These are phyloP conservation scores for Avena insularis DNA, from an alignment of 176 grass and related monocot species.

Conservation along the genomic window DNA sequence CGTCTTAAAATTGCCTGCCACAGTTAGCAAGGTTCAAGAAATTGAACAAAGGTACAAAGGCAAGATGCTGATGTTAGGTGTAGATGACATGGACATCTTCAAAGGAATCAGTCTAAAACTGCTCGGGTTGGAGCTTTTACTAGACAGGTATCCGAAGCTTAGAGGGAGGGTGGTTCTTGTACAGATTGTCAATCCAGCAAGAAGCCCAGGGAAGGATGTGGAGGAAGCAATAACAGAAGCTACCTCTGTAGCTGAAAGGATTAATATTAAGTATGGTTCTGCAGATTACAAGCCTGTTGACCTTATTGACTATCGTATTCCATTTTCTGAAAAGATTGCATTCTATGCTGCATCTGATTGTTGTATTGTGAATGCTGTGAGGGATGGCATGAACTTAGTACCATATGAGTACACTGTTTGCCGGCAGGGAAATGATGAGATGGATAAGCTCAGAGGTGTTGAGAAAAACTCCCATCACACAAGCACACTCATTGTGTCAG, in stretches of 20 bases:
- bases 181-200: conserved; percentile 88
- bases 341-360: conserved; percentile 4
- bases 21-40: conserved; percentile 73
- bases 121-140: conserved; percentile 36
- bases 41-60: conserved; percentile 70
- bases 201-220: conserved; percentile 81
- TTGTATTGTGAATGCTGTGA: neutral
- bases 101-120: conserved; percentile 7
- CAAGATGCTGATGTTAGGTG: conserved; percentile 44
- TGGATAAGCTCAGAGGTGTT: neutral
- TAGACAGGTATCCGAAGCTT: conserved; percentile 55
- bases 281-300: conserved; percentile 33
- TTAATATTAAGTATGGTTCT: conserved; percentile 6
- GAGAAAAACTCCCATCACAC: conserved; percentile 1
- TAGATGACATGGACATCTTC: conserved; percentile 22
- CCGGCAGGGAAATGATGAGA: neutral
- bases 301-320: neutral
- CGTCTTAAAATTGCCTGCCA: conserved; percentile 68
- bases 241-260: conserved; percentile 8
- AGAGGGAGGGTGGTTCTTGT: conserved; percentile 69
- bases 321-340: neutral
- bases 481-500: conserved; percentile 4
- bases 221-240: conserved; percentile 52
- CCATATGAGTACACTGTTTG: conserved; percentile 14
- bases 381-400: conserved; percentile 13